Evolutionary conservation across 805 yeast species (phyloP).

Genomic region (Kodamaea leandrae): DNA sequence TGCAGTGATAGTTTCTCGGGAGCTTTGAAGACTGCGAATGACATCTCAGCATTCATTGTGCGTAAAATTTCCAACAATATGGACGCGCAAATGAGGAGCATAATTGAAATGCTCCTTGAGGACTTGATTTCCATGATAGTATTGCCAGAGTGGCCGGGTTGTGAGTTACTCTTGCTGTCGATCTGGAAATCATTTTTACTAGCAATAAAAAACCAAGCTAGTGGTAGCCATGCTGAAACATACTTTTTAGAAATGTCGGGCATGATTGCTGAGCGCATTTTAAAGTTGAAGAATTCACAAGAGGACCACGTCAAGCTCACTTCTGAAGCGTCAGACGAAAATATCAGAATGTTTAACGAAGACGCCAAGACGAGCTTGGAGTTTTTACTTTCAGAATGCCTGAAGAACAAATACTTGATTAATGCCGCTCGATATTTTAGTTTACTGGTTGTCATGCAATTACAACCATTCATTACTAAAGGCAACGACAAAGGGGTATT

Average conservation of each 20-base stretch:
- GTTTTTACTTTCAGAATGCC: slow-evolving; percentile 15
- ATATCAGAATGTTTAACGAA: not conserved
- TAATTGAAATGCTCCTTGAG: slow-evolving; percentile 52
- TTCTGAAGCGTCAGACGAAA: not conserved
- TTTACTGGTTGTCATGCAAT: slow-evolving; percentile 12
- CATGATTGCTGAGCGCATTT: slow-evolving; percentile 50
- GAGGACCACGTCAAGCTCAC: slow-evolving; percentile 7
- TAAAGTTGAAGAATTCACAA: slow-evolving; percentile 8
- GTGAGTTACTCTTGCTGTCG: slow-evolving; percentile 49
- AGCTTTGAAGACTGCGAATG: slow-evolving; percentile 18
- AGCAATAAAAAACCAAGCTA: slow-evolving; percentile 37
- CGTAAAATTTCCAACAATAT: slow-evolving; percentile 22
- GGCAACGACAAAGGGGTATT: not conserved
- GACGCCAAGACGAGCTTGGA: slow-evolving; percentile 9
- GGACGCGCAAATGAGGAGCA: slow-evolving; percentile 28
- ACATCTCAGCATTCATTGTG: slow-evolving; percentile 25
- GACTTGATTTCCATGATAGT: slow-evolving; percentile 53
- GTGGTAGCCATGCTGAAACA: slow-evolving; percentile 44
- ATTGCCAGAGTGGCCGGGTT: slow-evolving; percentile 61
- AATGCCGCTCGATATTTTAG: slow-evolving; percentile 16
- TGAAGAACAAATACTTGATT: slow-evolving; percentile 9
- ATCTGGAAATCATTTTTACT: slow-evolving; percentile 43
- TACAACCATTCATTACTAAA: slow-evolving; percentile 2
- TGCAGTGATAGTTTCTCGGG: slow-evolving; percentile 13
- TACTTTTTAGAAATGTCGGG: slow-evolving; percentile 63